Conservation (phyloP, 2,329 filamentous ascomycete genomes). For the Myriosclerotinia scirpicola region DNA sequence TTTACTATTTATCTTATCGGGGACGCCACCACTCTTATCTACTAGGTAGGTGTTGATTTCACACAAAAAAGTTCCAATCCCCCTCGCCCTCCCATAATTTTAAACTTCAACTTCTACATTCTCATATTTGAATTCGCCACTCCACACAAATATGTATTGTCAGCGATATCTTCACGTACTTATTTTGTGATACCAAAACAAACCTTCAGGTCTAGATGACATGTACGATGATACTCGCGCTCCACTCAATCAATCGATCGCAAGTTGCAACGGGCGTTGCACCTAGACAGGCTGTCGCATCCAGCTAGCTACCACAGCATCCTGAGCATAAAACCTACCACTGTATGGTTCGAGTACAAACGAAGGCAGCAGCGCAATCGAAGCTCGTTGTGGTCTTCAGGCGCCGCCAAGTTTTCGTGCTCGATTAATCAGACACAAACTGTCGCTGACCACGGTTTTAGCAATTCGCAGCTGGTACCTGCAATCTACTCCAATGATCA, state of each 20-base stretch:
- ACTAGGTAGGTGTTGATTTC: too few species aligned
- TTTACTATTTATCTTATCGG: too few species aligned
- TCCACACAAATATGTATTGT: neutral
- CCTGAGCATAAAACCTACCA: neutral
- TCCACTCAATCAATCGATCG: neutral
- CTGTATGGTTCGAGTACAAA: neutral
- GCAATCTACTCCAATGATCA: neutral
- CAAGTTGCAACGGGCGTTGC: neutral
- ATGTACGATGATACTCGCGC: neutral
- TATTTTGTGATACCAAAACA: neutral
- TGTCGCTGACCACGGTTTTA: neutral
- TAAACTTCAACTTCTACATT: neutral
- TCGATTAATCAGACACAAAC: slow-evolving; percentile 1
- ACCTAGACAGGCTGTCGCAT: neutral
- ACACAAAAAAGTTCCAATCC: too few species aligned
- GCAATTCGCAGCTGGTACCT: neutral
- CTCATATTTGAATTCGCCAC: too few species aligned
- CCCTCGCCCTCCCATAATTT: too few species aligned
- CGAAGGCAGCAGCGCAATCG: neutral
- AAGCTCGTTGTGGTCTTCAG: neutral
- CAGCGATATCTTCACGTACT: neutral
- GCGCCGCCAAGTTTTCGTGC: neutral
- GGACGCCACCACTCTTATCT: too few species aligned
- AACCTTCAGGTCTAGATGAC: neutral
- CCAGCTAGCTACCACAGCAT: neutral